Evolutionary conservation across 345 rosid species (phyloP).

Genomic region (Excoecaria cochinchinensis): DNA sequence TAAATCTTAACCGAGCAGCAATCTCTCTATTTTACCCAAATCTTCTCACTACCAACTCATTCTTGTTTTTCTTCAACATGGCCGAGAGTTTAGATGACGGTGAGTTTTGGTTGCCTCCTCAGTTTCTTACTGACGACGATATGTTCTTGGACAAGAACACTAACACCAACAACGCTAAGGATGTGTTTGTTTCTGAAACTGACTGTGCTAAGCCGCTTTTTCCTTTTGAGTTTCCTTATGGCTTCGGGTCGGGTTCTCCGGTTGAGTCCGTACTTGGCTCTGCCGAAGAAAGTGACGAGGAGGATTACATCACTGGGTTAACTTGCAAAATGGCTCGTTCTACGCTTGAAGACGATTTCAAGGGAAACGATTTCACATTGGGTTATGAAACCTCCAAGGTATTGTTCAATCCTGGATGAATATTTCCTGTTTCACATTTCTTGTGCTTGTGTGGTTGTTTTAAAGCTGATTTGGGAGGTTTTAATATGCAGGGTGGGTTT

Average conservation of each 20-base stretch:
- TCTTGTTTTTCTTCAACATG: slow-evolving; percentile 31
- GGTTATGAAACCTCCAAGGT: slow-evolving; percentile 40
- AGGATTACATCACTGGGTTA: slow-evolving; percentile 42
- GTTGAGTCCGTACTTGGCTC: slow-evolving; percentile 55
- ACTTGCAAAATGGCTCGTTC: slow-evolving; percentile 45
- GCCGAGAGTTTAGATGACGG: slow-evolving; percentile 58
- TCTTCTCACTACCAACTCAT: too few relatives aligned
- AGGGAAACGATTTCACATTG: slow-evolving; percentile 16
- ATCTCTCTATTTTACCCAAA: not conserved
- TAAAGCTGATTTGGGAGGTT: not conserved
- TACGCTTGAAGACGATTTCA: slow-evolving; percentile 39
- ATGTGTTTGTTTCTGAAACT: slow-evolving; percentile 21
- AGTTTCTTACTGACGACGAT: slow-evolving; percentile 74
- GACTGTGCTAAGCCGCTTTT: slow-evolving; percentile 40
- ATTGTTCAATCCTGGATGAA: not conserved
- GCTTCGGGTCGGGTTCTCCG: slow-evolving; percentile 53
- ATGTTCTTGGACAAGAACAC: slow-evolving; percentile 26
- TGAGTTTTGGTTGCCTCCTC: slow-evolving; percentile 72
- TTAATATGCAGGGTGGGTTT: slow-evolving; percentile 30
- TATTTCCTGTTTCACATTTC: not conserved
- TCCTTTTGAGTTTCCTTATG: slow-evolving; percentile 54
- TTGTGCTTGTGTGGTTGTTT: not conserved
- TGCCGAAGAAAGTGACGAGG: slow-evolving; percentile 60
- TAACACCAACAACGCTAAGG: not conserved
- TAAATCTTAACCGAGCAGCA: slow-evolving; percentile 45